phyloP scores from a whole-genome alignment of 192 early-diverging fungal species.

The Coemansia sp. region DNA sequence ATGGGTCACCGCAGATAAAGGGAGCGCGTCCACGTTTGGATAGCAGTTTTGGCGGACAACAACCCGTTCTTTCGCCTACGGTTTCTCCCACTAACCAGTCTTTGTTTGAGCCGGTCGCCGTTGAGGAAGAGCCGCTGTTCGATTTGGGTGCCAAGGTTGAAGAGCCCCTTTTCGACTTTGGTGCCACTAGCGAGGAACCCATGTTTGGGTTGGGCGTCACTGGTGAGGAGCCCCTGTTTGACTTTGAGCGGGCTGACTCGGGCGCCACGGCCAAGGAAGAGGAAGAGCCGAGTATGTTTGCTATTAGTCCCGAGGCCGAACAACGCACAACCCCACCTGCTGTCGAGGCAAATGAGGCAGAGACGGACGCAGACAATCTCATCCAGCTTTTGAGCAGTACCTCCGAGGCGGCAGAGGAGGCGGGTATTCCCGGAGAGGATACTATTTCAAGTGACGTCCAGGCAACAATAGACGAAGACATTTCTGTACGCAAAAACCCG shows the following conservation, averaged over 20 bases:
- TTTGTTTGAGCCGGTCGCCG: neutral
- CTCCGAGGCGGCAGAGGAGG: neutral
- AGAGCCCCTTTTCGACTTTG: neutral
- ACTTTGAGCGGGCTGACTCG: neutral
- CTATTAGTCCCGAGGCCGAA: neutral
- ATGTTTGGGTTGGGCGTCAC: neutral
- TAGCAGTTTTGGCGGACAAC: neutral
- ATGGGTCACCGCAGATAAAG: neutral
- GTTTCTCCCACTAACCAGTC: neutral
- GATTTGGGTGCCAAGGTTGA: neutral
- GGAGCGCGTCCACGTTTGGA: neutral
- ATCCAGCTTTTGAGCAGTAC: slow-evolving; percentile 1
- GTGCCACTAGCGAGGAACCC: neutral
- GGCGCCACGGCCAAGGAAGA: neutral
- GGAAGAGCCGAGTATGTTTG: neutral
- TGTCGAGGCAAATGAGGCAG: neutral
- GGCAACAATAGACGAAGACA: neutral
- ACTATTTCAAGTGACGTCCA: neutral
- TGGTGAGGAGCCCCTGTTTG: neutral
- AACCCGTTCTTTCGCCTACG: neutral
- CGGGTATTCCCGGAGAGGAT: neutral
- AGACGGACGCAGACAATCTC: neutral
- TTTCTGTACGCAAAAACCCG: neutral
- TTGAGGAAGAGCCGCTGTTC: neutral
- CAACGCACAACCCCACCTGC: neutral